Base-by-base conservation (phyloP, 371 early-diverging fungal genomes). In the Thermomucor indicae-seudaticae region DNA sequence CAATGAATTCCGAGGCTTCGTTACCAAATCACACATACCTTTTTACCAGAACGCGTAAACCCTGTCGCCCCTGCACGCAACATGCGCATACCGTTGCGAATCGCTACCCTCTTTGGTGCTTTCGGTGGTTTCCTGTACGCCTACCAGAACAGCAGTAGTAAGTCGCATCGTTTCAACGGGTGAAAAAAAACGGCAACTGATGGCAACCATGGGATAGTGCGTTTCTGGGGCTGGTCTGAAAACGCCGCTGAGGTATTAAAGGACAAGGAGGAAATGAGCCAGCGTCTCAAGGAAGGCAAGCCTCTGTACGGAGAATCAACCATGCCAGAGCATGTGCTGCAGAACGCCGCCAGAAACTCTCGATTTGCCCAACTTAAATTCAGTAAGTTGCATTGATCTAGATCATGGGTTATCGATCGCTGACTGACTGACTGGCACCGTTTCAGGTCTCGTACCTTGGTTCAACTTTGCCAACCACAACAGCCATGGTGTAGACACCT, bases 141-240 rank as follows among this genome's bases (percentile, higher is more conserved):
- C 29, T 86, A 85, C 58, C 84, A 85, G 51, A 67, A 68, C 55
- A 77, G 78, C 54, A 82, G 83, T 54, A 60, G 87, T 87, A 82
- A 62, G 85, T n/a, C 27, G 28, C 31, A 32, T 6, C 16, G 32
- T 17, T 19, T 31, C 6, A 29, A 22, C n/a, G 17, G 12, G 20
- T 11, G 25, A 34, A 19, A 16, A 47, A n/a, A 12, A 5, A 11
- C 10, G 12, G n/a, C 47, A 47, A 27, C 6, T 22, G n/a, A 32
- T 1, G 20, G 24, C 41, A 34, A 10, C 29, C 23, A 24, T 1
- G 22, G 38, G 41, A n/a, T 70, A 91, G 90, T 85, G 59, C 87
- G 97, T 56, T 97, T 96, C 84, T 92, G 90, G 90, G 97, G 97
- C 20, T 89, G 90, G 84, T 75, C 67, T 23, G 96, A 95, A 67